These are phyloP conservation scores for Cyberlindnera galapagoensis DNA, from an alignment of 805 yeast species.

Conservation along the genomic window DNA sequence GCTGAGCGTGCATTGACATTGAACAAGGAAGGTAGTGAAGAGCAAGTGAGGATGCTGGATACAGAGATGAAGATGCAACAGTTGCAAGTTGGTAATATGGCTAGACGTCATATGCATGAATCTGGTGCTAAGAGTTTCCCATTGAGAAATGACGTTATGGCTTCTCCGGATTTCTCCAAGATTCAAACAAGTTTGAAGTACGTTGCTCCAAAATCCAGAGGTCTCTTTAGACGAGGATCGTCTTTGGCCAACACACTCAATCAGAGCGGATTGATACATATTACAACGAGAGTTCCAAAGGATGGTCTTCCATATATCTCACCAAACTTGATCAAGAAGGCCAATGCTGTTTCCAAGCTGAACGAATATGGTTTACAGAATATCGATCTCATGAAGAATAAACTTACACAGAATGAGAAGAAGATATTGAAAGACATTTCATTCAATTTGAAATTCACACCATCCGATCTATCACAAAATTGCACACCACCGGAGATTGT, in stretches of 20 bases:
- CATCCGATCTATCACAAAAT: slow-evolving; percentile 20
- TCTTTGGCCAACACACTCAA: not conserved
- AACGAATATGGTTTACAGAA: slow-evolving; percentile 30
- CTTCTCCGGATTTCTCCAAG: slow-evolving; percentile 16
- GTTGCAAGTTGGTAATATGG: slow-evolving; percentile 3
- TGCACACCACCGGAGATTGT: slow-evolving; percentile 26
- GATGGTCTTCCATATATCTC: slow-evolving; percentile 31
- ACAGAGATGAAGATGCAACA: slow-evolving; percentile 15
- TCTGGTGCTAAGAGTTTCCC: slow-evolving; percentile 14
- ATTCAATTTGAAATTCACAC: slow-evolving; percentile 24
- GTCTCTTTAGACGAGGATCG: slow-evolving; percentile 3
- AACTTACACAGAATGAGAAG: slow-evolving; percentile 26
- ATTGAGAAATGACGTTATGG: slow-evolving; percentile 14
- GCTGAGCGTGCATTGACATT: slow-evolving; percentile 15
- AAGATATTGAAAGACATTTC: slow-evolving; percentile 22
- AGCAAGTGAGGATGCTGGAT: slow-evolving; percentile 15
- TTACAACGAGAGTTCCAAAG: slow-evolving; percentile 27
- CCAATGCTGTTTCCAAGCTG: slow-evolving; percentile 28
- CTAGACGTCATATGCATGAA: slow-evolving; percentile 1
- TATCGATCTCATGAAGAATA: slow-evolving; percentile 23
- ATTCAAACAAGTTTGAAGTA: slow-evolving; percentile 11
- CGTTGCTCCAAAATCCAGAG: slow-evolving; percentile 1
- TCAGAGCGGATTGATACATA: slow-evolving; percentile 26
- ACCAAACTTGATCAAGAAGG: slow-evolving; percentile 31
- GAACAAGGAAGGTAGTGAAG: slow-evolving; percentile 14